A percentile compares a stretch with the other conserved stretches of the same genome.
Conservation (phyloP, 805 yeast species). For the Candida boidinii region DNA sequence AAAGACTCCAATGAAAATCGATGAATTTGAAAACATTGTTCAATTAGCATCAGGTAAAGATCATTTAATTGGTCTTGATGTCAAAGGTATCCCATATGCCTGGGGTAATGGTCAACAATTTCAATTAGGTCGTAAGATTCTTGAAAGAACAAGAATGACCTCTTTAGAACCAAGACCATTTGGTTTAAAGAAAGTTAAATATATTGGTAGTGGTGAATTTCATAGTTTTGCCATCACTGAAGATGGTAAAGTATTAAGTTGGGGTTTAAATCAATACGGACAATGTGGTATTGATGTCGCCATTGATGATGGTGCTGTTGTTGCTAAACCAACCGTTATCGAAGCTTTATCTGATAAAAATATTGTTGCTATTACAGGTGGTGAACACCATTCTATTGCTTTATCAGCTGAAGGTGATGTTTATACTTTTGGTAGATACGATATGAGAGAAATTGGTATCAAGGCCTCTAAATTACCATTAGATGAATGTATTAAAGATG, state of each 20-base stretch:
- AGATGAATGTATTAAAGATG: slow-evolving; percentile 63
- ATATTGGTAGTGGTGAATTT: slow-evolving; percentile 88
- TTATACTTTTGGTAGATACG: slow-evolving; percentile 83
- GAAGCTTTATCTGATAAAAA: slow-evolving; percentile 50
- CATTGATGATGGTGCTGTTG: slow-evolving; percentile 78
- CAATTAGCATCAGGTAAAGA: slow-evolving; percentile 91
- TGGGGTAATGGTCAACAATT: slow-evolving; percentile 97
- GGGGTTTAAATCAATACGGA: slow-evolving; percentile 97
- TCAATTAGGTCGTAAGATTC: slow-evolving; percentile 81
- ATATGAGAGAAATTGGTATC: slow-evolving; percentile 90
- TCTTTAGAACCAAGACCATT: slow-evolving; percentile 76
- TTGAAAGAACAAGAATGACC: slow-evolving; percentile 68
- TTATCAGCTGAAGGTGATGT: slow-evolving; percentile 65
- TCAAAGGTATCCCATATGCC: slow-evolving; percentile 80
- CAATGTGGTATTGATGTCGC: slow-evolving; percentile 83
- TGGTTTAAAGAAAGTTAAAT: slow-evolving; percentile 71
- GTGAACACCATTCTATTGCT: slow-evolving; percentile 90
- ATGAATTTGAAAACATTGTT: slow-evolving; percentile 56
- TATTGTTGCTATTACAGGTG: slow-evolving; percentile 67
- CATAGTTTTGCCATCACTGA: slow-evolving; percentile 88
- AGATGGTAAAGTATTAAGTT: slow-evolving; percentile 63
- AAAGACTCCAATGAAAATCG: slow-evolving; percentile 54
- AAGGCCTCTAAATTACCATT: slow-evolving; percentile 57
- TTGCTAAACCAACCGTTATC: slow-evolving; percentile 69
- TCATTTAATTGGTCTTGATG: slow-evolving; percentile 77